Percentiles rank a stretch among this genome's conserved stretches.
phyloP scores from a whole-genome alignment of 2,329 filamentous ascomycete species.

The Botrytis paeoniae region DNA sequence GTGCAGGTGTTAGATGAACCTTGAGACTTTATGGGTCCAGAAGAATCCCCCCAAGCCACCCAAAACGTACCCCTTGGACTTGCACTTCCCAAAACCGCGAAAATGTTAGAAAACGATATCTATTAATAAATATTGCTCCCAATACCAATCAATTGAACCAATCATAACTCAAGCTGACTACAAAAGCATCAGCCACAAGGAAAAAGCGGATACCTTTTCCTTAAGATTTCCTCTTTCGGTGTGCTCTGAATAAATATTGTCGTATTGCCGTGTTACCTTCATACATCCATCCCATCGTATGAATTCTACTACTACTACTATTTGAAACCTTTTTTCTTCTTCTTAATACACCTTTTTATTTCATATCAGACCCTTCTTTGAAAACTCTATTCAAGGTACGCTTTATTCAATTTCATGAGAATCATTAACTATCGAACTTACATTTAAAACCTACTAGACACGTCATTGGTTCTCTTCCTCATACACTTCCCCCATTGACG shows the following conservation, averaged over 20 bases:
- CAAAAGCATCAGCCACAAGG: background rate
- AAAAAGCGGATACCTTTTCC: constrained; percentile 1
- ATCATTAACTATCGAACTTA: background rate
- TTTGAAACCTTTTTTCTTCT: background rate
- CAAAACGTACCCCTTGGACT: background rate
- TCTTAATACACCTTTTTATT: background rate
- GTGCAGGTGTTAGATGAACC: background rate
- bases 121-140: background rate
- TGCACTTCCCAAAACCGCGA: background rate
- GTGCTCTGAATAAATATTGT: background rate
- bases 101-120: background rate
- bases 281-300: background rate
- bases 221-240: constrained; percentile 5
- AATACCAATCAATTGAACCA: background rate
- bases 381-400: background rate
- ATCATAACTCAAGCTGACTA: background rate
- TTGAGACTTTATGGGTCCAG: background rate
- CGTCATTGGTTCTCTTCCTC: background rate
- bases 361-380: background rate
- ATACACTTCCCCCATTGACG: background rate
- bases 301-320: background rate
- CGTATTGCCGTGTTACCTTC: background rate
- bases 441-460: background rate
- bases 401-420: background rate
- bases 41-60: background rate